phyloP scores from a whole-genome alignment of 176 grass and related monocot species.

The Microstegium vimineum region DNA sequence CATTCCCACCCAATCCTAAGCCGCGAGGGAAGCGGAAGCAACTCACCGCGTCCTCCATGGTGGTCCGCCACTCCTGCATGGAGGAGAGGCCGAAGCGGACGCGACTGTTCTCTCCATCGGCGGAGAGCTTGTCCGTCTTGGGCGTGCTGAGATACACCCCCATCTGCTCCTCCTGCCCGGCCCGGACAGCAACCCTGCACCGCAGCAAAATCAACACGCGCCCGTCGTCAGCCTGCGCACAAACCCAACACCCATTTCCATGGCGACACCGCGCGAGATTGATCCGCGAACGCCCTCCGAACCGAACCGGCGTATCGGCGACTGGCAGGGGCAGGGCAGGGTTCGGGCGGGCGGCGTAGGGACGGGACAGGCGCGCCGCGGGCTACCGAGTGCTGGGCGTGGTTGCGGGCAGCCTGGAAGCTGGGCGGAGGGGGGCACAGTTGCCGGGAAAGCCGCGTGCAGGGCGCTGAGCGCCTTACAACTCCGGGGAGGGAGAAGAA shows the following conservation, averaged over 20 bases:
- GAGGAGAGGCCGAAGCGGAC: slow-evolving; percentile 75
- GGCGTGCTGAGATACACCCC: slow-evolving; percentile 94
- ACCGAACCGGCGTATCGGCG: no score
- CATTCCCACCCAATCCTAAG: not conserved
- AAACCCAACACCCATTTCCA: not conserved
- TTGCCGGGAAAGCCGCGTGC: no score
- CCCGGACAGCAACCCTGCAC: slow-evolving; percentile 1
- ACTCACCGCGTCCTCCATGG: slow-evolving; percentile 95
- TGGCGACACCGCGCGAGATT: not conserved
- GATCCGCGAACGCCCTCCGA: not conserved
- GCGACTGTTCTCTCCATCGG: slow-evolving; percentile 56
- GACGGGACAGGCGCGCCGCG: no score
- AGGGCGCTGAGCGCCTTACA: no score
- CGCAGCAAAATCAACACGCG: not conserved
- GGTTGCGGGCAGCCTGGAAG: no score
- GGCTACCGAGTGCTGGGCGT: no score
- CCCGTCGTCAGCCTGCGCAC: not conserved
- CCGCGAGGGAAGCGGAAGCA: not conserved
- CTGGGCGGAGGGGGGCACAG: no score
- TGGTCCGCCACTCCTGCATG: slow-evolving; percentile 97
- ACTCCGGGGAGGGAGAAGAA: no score
- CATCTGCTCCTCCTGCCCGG: slow-evolving; percentile 37
- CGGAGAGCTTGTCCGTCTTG: slow-evolving; percentile 75
- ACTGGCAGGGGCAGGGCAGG: no score
- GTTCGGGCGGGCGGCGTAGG: no score